phyloP scores from a whole-genome alignment of 371 early-diverging fungal genomes.

The Dichotomocladium elegans region DNA sequence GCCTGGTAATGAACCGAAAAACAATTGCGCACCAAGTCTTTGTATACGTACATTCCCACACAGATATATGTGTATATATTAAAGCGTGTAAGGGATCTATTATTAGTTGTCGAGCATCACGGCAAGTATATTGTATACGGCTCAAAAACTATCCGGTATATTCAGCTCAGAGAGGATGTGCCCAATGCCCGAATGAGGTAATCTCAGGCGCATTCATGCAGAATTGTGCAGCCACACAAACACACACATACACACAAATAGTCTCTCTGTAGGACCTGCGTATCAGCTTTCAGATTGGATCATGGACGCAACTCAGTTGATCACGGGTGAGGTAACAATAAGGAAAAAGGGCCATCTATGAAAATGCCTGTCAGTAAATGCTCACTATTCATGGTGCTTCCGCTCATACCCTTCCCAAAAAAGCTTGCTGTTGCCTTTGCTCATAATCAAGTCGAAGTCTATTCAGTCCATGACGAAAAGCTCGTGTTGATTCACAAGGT shows the following conservation, averaged over 20 bases:
- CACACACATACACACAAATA: too few relatives aligned
- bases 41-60: background rate
- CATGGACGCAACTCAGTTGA: conserved; percentile 66
- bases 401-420: background rate
- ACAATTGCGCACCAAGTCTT: background rate
- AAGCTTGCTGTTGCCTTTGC: conserved; percentile 66
- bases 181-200: too few relatives aligned
- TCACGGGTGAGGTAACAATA: conserved; percentile 8
- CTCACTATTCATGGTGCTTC: too few relatives aligned
- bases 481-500: conserved; percentile 22
- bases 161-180: too few relatives aligned
- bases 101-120: too few relatives aligned
- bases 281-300: conserved; percentile 61
- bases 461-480: conserved; percentile 9
- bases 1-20: conserved; percentile 29
- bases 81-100: background rate
- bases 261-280: conserved; percentile 4
- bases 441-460: conserved; percentile 72
- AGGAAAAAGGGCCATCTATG: background rate
- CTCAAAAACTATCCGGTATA: too few relatives aligned
- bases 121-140: too few relatives aligned
- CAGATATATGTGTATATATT: background rate
- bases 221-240: too few relatives aligned
- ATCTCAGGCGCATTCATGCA: too few relatives aligned
- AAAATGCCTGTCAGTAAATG: too few relatives aligned